A percentile compares a stretch with the other conserved stretches of the same genome.
Conservation (phyloP, 2,329 filamentous ascomycete species). For the Didymella glomerata region DNA sequence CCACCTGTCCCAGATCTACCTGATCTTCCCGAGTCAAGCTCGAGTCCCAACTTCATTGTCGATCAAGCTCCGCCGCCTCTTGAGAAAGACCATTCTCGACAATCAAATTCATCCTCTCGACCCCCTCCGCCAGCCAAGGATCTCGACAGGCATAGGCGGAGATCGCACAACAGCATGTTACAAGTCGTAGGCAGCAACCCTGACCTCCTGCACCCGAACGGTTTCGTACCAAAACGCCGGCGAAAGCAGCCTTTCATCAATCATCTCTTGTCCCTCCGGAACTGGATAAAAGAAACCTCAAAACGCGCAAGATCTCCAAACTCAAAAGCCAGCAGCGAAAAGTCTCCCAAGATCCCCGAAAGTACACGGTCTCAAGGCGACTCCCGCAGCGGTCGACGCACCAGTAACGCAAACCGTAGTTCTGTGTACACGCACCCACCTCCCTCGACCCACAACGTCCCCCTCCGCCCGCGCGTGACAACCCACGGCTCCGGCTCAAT, state of each 20-base stretch:
- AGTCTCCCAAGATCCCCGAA: constrained; percentile 44
- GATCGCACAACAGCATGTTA: constrained; percentile 82
- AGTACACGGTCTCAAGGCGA: constrained; percentile 21
- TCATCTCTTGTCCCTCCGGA: constrained; percentile 72
- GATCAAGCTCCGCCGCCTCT: constrained; percentile 70
- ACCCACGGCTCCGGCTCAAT: constrained; percentile 51
- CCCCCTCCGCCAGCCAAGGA: constrained; percentile 89
- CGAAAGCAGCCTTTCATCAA: constrained; percentile 71
- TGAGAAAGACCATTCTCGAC: constrained; percentile 80
- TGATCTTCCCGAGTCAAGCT: constrained; percentile 71
- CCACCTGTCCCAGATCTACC: constrained; percentile 71
- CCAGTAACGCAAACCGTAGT: constrained; percentile 47
- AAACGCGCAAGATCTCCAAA: constrained; percentile 48
- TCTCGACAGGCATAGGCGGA: constrained; percentile 60
- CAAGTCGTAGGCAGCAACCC: constrained; percentile 80
- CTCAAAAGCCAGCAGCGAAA: constrained; percentile 47
- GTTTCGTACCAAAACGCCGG: constrained; percentile 64
- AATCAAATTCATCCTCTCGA: constrained; percentile 78
- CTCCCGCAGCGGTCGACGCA: constrained; percentile 35
- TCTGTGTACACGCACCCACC: constrained; percentile 49
- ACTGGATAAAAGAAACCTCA: constrained; percentile 73
- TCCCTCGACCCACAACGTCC: constrained; percentile 25
- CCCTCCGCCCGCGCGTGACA: constrained; percentile 54
- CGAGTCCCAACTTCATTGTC: constrained; percentile 50
- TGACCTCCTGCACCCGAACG: constrained; percentile 66